Base-by-base conservation (phyloP, 495 filamentous ascomycete genomes). In the Glonium stellatum region DNA sequence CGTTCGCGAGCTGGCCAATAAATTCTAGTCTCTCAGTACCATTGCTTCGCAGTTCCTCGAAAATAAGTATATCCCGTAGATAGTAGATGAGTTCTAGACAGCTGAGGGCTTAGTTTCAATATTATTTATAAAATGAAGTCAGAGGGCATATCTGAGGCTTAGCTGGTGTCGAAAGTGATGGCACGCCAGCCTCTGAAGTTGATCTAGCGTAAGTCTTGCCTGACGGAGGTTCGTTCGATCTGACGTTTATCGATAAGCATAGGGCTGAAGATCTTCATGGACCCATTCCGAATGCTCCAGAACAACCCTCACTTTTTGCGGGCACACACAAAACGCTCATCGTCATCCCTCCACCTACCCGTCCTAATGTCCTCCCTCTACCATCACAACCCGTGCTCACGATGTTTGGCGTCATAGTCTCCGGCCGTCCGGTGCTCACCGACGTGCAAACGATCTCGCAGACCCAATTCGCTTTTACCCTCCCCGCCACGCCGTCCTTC, bases 401-500 rank as follows among this genome's bases (percentile, higher is more conserved):
- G 25, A 76, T 76, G 73, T 76, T 76, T 55, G 73, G 71, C 63
- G 58, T 73, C 37, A 70, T 76, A 44, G 61, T 75, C 36, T 70
- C 81, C 37, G 77, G 78, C 55, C 71, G 79, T 34, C 79, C 83
- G 57, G 84, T 87, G 50, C 79, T 85, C 54, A 84, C 83, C 50
- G 78, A 85, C 63, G 78, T 84, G 47, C 70, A 80, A 69, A 68
- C 79, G 51, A 70, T 89, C 34, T 82, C 84, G 60, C 72, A 80
- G 9, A 86, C 83, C 11, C 84, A 88, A 73, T 87, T 83, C 71
- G 80, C 84, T 50, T 87, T 88, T 75, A 73, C 75, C 31, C 77
- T 88, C 67, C 77, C 84, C 0, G 65, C 78, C 5, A 63, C 62
- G n/a, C 79, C 84, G 0, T 50, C 75, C 23, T 90, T 95, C 78